phyloP scores from a whole-genome alignment of 78 protist species.

The Dictyostelium capitatum region DNA sequence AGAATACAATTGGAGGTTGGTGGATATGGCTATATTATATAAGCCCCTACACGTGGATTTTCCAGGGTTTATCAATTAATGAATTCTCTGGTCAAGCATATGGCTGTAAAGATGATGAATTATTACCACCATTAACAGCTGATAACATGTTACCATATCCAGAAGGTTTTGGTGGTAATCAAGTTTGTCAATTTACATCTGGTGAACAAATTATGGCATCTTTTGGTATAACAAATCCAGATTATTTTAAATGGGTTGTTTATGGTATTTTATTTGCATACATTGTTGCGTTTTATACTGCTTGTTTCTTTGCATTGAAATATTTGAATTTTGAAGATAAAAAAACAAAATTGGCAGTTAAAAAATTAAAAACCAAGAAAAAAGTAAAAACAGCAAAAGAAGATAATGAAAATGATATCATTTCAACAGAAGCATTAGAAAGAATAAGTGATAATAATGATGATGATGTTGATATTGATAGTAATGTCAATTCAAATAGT shows the following conservation, averaged over 20 bases:
- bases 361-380: background rate
- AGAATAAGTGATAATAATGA: background rate
- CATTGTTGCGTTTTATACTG: background rate
- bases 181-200: conserved; percentile 48
- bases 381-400: background rate
- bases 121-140: conserved; percentile 57
- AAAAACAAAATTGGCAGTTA: conserved; percentile 30
- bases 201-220: conserved; percentile 37
- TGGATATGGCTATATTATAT: conserved; percentile 83
- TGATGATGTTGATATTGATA: background rate
- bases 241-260: conserved; percentile 58
- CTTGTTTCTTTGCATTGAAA: conserved; percentile 28
- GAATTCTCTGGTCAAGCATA: conserved; percentile 40
- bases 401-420: background rate
- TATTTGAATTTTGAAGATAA: conserved; percentile 36
- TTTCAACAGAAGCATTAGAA: background rate
- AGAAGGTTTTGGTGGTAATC: conserved; percentile 43
- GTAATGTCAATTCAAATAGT: no score
- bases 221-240: conserved; percentile 43
- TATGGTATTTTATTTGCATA: conserved; percentile 1
- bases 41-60: conserved; percentile 73
- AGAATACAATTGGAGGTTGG: conserved; percentile 62
- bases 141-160: conserved; percentile 10
- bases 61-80: conserved; percentile 78
- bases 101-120: conserved; percentile 16